Evolutionary conservation across 768 basidiomycete genomes (phyloP).

Genomic region (Termitomyces sp.): DNA sequence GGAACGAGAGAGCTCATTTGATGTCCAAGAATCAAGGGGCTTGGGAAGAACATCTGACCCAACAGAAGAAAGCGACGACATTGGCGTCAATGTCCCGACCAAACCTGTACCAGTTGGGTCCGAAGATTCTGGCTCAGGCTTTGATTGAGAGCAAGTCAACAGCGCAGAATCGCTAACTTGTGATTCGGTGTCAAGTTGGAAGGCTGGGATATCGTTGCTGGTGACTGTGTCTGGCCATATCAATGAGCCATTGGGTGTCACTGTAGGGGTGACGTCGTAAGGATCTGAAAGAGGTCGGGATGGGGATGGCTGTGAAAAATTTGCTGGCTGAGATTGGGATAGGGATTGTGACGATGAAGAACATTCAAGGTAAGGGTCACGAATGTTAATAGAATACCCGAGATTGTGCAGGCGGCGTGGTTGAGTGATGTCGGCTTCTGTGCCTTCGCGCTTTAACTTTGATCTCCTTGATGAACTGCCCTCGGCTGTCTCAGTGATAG

Average conservation of each 20-base stretch:
- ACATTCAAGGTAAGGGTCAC: conserved; percentile 1
- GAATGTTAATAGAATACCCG: conserved; percentile 20
- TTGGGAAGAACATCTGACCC: conserved; percentile 10
- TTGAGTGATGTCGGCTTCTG: conserved; percentile 23
- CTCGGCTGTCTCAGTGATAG: neutral
- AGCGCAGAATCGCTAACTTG: conserved; percentile 22
- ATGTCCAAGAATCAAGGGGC: neutral
- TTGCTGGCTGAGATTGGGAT: conserved; percentile 1
- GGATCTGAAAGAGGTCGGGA: conserved; percentile 30
- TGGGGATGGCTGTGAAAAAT: conserved; percentile 19
- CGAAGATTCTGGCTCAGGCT: neutral
- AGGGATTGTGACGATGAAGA: conserved; percentile 1
- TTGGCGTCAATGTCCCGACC: conserved; percentile 9
- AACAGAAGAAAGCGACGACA: conserved; percentile 15
- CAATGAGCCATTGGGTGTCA: conserved; percentile 51
- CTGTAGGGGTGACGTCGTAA: conserved; percentile 44
- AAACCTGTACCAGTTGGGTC: conserved; percentile 10
- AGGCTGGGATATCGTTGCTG: conserved; percentile 25
- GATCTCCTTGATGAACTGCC: conserved; percentile 14
- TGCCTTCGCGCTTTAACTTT: conserved; percentile 25
- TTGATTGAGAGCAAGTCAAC: conserved; percentile 29
- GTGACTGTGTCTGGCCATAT: conserved; percentile 29
- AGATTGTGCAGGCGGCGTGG: conserved; percentile 14
- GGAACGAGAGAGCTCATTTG: conserved; percentile 2
- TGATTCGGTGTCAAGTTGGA: conserved; percentile 29